A percentile compares a stretch with the other conserved stretches of the same genome.
Evolutionary conservation across 2,329 filamentous ascomycete species (phyloP).

Genomic region (Paramyrothecium roridum): DNA sequence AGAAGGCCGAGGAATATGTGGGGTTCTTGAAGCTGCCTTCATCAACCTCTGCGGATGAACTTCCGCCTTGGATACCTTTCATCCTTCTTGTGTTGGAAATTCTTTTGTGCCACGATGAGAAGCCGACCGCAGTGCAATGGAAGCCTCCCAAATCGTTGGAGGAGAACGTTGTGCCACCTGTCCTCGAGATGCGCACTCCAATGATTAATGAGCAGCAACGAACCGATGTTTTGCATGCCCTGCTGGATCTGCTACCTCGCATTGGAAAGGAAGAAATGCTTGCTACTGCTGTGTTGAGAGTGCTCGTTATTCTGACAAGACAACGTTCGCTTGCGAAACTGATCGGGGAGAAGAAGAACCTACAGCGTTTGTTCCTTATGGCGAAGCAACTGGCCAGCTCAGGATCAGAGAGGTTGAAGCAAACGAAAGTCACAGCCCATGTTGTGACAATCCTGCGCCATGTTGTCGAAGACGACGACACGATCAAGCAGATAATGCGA

Average conservation of each 20-base stretch:
- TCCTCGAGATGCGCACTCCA: conserved; percentile 61
- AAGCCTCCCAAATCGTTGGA: conserved; percentile 50
- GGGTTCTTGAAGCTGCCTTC: conserved; percentile 72
- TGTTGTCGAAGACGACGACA: conserved; percentile 90
- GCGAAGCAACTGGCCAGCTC: conserved; percentile 83
- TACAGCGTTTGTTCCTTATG: conserved; percentile 91
- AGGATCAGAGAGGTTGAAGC: conserved; percentile 69
- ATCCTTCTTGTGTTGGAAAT: conserved; percentile 88
- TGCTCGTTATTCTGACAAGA: conserved; percentile 85
- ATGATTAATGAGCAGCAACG: conserved; percentile 59
- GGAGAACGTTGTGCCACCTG: conserved; percentile 46
- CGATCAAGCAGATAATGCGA: conserved; percentile 86
- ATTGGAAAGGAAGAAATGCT: conserved; percentile 85
- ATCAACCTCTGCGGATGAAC: conserved; percentile 67
- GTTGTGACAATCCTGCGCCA: conserved; percentile 88
- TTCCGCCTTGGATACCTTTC: conserved; percentile 91
- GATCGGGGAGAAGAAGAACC: conserved; percentile 82
- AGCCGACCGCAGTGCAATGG: conserved; percentile 74
- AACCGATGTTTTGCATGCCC: conserved; percentile 65
- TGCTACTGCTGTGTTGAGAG: conserved; percentile 77
- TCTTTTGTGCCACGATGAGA: conserved; percentile 82
- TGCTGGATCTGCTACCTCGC: conserved; percentile 81
- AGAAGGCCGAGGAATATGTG: conserved; percentile 73
- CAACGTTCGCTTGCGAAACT: conserved; percentile 69
- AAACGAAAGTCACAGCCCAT: conserved; percentile 50